Base-by-base conservation (phyloP, 331 rosid genomes). In the Spiraea crenata region DNA sequence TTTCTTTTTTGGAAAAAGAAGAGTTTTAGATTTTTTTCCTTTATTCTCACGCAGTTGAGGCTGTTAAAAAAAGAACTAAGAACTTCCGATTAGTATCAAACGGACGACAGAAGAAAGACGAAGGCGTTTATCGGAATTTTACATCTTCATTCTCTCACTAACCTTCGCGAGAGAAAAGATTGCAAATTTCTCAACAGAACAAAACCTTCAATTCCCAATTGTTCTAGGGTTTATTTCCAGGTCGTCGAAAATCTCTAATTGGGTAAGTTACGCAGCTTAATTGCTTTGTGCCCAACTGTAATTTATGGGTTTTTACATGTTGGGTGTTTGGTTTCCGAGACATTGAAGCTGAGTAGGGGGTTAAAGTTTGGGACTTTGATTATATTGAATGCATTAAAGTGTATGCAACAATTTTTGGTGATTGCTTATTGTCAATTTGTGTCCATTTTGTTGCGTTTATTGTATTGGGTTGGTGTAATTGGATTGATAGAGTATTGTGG, bases 1-100 rank as follows among this genome's bases (percentile, higher is more conserved):
- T 12, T 47, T 3, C 5, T 11, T 47, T 48, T 11, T 13, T 8
- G 13, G 39, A 63, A 63, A 63, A 9, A 8, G 9, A 7, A 52
- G 25, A 7, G 16, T 6, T 52, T 17, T n/a, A 52, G 10, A 2
- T 41, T 17, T 14, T 49, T 54, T 57, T 69, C 45, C 68, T 69
- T 59, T 37, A 20, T 42, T 74, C 68, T 65, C 54, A 74, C 77
- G 82, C 82, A 19, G 75, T 65, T 51, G 42, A 77, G 74, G 76
- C 82, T 14, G 78, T 25, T 25, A 25, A 25, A 38, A 70, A 39
- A 46, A 5, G 67, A 41, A 66, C 19, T 25, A 48, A 7, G 67
- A 41, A 66, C 19, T 25, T 56, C 57, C 40, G 68, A 77, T 73
- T 48, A 39, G 48, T 16, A 51, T 38, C 49, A 13, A 13, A 47